Conservation (phyloP, 371 early-diverging fungal species). For the Paraphysoderma sedebokerense region DNA sequence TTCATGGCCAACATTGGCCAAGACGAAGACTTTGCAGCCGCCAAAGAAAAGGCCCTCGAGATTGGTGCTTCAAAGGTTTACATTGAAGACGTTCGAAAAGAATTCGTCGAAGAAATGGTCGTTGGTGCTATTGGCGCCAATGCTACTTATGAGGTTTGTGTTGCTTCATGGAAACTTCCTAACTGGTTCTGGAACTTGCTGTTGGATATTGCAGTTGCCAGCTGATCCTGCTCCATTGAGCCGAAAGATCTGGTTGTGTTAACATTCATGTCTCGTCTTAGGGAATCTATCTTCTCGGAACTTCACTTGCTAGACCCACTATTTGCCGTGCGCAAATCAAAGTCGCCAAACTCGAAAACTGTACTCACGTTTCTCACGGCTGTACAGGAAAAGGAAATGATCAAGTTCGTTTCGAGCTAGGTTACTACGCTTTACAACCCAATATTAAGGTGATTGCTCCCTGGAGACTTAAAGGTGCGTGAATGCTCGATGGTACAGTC, state of each 20-base stretch:
- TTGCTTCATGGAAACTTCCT: no score
- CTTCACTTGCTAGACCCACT: slow-evolving; percentile 90
- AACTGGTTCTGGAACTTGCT: background rate
- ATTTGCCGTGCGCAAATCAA: slow-evolving; percentile 81
- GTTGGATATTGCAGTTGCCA: background rate
- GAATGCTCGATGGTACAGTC: slow-evolving; percentile 2
- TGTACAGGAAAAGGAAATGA: slow-evolving; percentile 99
- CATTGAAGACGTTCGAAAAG: slow-evolving; percentile 67
- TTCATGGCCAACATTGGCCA: slow-evolving; percentile 97
- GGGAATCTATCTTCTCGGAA: slow-evolving; percentile 85
- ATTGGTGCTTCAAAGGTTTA: slow-evolving; percentile 89
- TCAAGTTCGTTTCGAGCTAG: slow-evolving; percentile 95
- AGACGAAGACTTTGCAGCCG: slow-evolving; percentile 94
- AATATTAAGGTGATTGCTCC: slow-evolving; percentile 89
- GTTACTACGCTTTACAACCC: slow-evolving; percentile 86
- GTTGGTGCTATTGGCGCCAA: slow-evolving; percentile 89
- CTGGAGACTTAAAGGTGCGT: slow-evolving; percentile 75
- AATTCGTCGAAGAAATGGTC: slow-evolving; percentile 82
- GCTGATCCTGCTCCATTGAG: background rate
- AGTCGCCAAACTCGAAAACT: slow-evolving; percentile 78
- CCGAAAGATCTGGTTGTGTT: no score
- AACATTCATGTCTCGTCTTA: background rate
- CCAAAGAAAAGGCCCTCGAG: slow-evolving; percentile 70
- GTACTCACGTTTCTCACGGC: slow-evolving; percentile 88
- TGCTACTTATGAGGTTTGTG: slow-evolving; percentile 83